Evolutionary conservation across 2,329 filamentous ascomycete genomes (phyloP).

Genomic region (Alternaria triticimaculans): DNA sequence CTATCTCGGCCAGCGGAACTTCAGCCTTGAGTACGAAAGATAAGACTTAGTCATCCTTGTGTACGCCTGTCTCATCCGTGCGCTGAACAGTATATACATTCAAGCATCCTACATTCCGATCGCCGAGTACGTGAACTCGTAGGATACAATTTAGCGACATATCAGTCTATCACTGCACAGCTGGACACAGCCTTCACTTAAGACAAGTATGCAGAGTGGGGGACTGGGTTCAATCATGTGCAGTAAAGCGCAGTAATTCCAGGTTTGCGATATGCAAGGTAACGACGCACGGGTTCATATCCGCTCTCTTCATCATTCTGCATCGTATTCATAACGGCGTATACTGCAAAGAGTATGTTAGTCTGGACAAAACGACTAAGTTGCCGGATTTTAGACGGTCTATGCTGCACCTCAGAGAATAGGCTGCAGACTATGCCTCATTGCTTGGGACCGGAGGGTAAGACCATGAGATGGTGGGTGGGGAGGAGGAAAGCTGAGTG

Average conservation of each 20-base stretch:
- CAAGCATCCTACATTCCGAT: conserved; percentile 61
- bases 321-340: conserved; percentile 26
- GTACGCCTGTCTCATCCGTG: conserved; percentile 68
- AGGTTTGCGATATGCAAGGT: conserved; percentile 20
- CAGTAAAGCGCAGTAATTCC: conserved; percentile 19
- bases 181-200: conserved; percentile 47
- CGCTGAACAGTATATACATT: conserved; percentile 68
- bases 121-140: conserved; percentile 63
- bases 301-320: conserved; percentile 33
- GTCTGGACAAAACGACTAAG: conserved; percentile 18
- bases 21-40: conserved; percentile 59
- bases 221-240: conserved; percentile 59
- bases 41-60: conserved; percentile 67
- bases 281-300: conserved; percentile 40
- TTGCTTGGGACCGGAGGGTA: conserved; percentile 66
- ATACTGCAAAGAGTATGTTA: not conserved
- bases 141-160: conserved; percentile 64
- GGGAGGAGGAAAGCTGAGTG: conserved; percentile 58
- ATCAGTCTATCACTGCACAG: conserved; percentile 66
- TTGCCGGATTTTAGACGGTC: conserved; percentile 20
- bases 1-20: conserved; percentile 6
- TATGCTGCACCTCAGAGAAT: conserved; percentile 27
- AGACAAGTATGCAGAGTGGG: conserved; percentile 62
- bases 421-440: conserved; percentile 18
- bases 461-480: conserved; percentile 69